Percentiles rank a stretch among this genome's conserved stretches.
These are phyloP conservation scores for Crithidia acanthocephali DNA, from an alignment of 208 protist species.

Conservation along the genomic window DNA sequence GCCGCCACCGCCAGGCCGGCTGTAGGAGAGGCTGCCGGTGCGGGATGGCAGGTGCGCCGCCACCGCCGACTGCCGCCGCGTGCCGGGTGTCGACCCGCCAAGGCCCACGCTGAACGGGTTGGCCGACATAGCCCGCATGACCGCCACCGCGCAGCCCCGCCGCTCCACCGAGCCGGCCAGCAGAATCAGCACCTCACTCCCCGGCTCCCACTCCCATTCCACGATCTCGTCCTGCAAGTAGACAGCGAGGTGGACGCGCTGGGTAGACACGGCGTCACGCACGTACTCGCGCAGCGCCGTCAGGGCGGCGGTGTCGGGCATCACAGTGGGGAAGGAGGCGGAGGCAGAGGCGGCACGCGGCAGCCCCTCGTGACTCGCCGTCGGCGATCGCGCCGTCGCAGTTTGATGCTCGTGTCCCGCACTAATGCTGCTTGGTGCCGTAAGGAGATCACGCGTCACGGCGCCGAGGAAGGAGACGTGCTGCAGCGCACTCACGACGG, in stretches of 20 bases:
- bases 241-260: constrained; percentile 16
- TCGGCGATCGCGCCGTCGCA: neutral
- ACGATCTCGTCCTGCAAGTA: constrained; percentile 61
- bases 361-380: neutral
- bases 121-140: constrained; percentile 5
- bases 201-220: constrained; percentile 70
- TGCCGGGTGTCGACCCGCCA: neutral
- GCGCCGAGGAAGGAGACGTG: constrained; percentile 47
- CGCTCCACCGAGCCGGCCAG: constrained; percentile 49
- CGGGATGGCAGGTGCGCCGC: neutral
- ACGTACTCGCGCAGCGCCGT: constrained; percentile 19
- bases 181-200: constrained; percentile 66
- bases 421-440: too few relatives aligned
- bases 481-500: constrained; percentile 34
- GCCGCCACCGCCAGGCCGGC: constrained; percentile 6
- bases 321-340: neutral
- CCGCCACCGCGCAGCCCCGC: constrained; percentile 20
- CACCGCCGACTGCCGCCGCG: constrained; percentile 1
- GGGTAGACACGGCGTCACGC: constrained; percentile 9
- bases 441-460: constrained; percentile 21
- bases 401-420: too few relatives aligned
- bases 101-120: neutral
- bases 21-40: constrained; percentile 16
- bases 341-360: neutral
- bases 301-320: neutral